Base-by-base conservation (phyloP, 441 rosid species). In the Eutrema salsugineum region DNA sequence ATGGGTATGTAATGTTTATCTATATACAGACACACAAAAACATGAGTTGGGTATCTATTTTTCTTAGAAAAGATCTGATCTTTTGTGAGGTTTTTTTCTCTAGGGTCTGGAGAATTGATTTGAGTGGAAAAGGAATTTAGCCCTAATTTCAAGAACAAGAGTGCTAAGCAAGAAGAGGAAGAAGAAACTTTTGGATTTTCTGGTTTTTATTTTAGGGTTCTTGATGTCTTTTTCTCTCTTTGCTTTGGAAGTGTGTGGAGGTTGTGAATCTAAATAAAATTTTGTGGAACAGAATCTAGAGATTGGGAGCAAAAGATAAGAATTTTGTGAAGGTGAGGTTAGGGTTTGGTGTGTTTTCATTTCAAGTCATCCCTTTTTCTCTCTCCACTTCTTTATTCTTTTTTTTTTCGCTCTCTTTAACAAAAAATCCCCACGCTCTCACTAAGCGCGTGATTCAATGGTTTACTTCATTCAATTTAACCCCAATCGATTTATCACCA, bases 91-190 rank as follows among this genome's bases (percentile, higher is more conserved):
- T 8, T 57, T 56, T 57, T 44, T 6, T 28, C 71, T 47, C 33
- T 8, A 8, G 6, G 49, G 47, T 39, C 51, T 64, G 38, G 65
- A 66, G 66, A 58, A 68, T 60, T 40, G 56, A 71, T 66, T 85
- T 71, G 71, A 84, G 84, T 72, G 79, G 73, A 71, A 85, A 84
- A 72, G 38, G 1, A 16, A 51, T 43, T 4, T 70, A 86, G 74
- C 83, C 86, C 88, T 82, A 83, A 79, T 33, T 63, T 63, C 54
- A 74, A 63, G 70, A 63, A 63, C 63, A 68, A 57, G 66, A 58
- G 32, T 33, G 54, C 67, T 61, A 71, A 9, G 57, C 27, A 10
- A 39, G 22, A 54, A 5, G 39, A 43, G 15, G 59, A 20, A 24
- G 36, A 48, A 19, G 67, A 36, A 47, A 39, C 30, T 61, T 49